Evolutionary conservation across 2,329 filamentous ascomycete genomes (phyloP), one percentile per base, ranked within the genome.

Genomic region (Neofusicoccum sp.): DNA sequence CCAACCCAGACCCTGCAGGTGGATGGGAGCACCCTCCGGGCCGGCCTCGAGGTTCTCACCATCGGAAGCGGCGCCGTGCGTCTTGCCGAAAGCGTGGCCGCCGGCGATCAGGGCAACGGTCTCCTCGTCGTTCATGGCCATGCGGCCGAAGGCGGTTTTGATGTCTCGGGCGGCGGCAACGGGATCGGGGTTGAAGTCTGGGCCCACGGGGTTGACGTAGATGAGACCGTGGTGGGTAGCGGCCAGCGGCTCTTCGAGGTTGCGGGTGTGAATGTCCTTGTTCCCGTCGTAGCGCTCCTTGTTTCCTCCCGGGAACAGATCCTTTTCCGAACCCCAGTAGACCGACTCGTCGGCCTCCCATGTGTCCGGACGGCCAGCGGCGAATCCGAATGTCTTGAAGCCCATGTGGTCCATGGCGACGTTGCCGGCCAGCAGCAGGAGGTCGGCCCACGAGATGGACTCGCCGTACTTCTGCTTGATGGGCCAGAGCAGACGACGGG

Each of bases 401-500:
- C 87, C 89, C 87, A 90, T 91, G 64, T 84, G 85, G 77, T 92
- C 89, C 65, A 92, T 82, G 48, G 89, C 88, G 14, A 91, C 88
- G 72, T 91, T 91, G 65, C 89, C 89, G 30, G 87, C 84, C 58
- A 92, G 82, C 61, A 91, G 80, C 51, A 88, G 73, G 62, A 92
- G 76, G 71, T 92, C 89, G 26, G 89, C 86, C 89, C 89, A 92
- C 0, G 89, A 91, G 75, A 92, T 89, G 80, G 89, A 90, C 81
- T 85, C 86, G 73, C 89, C 89, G 66, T 92, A 92, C 82, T 92
- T 92, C 68, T 90, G 88, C 84, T 92, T 92, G 78, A 92, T 86
- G 61, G 89, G 89, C 87, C 88, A 91, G 43, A 92, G 79, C 60
- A 92, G 84, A 65, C 89, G 88, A 61, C 89, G 89, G 33, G 89